Evolutionary conservation across 805 yeast species (phyloP), one percentile per base, ranked within the genome.

Genomic region (Candida methanosorbosa): DNA sequence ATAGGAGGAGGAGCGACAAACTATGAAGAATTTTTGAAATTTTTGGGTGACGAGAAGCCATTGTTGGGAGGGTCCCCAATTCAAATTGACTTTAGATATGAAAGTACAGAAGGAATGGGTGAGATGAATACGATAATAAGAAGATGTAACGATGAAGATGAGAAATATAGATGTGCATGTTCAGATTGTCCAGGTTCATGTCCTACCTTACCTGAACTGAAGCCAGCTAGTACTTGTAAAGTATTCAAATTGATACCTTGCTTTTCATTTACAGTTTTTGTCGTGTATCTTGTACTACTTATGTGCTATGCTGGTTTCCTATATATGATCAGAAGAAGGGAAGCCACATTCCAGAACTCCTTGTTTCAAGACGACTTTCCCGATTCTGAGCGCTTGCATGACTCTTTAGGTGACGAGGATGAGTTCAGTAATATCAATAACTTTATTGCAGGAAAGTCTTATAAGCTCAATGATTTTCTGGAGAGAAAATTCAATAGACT

Each of bases 1-100:
- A 79, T 90, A 28, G 98, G 98, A 7, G 98, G 98, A n/a, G 97
- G 97, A 2, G 97, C 97, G 2, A 70, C 66, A 36, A 73, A 78
- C 46, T 83, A 75, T 54, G 46, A 64, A 22, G 75, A 75, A 36
- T 90, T 90, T 52, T 62, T 90, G 44, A 82, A 87, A 58, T 92
- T 90, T 50, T 58, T 92, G 34, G 97, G 97, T 11, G 97, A 90
- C 53, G 94, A 86, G 46, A 88, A 90, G 55, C 97, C 97, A 0
- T 45, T 85, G 47, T 64, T 90, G 4, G 97, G 97, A 1, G 98
- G 98, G 0, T 85, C 95, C 0, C 97, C 97, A 0, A 86, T 90
- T 54, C 97, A 90, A 54, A 88, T 90, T 41, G 81, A 87, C 52
- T 87, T 76, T 55, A 59, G 64, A 3, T 84, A 75, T 61, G 32